Evolutionary conservation across 2,329 filamentous ascomycete genomes (phyloP), one percentile per base, ranked within the genome.

Genomic region (Pseudogymnoascus sp.): DNA sequence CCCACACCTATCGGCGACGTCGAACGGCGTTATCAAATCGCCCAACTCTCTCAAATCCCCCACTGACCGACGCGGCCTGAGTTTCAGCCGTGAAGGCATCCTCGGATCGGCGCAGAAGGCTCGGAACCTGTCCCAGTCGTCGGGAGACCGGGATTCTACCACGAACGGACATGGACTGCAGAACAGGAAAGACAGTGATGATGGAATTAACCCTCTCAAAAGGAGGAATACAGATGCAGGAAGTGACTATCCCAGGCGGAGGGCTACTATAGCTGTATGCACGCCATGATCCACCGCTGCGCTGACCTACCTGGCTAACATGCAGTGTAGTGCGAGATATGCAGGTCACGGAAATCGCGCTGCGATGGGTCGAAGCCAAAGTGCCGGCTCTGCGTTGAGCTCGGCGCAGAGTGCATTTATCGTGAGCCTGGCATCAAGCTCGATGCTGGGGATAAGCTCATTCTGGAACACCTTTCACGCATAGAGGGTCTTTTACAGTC

Each of bases 341-440:
- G 89, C 72, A 87, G 89, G 16, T 90, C 89, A 37, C 83, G 89
- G 69, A 93, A 93, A 72, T 91, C 88, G 65, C 83, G 89, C 66
- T 92, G 89, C 74, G 89, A 92, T 73, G 89, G 89, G 62, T 88
- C 83, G 8, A 87, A 90, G 68, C 90, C 90, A 49, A 93, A 92
- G 75, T 95, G 90, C 77, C 89, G 91, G 74, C 85, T 95, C 37
- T 95, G 90, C 76, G 86, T 88, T 8, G 90, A 93, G 73, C 79
- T 93, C 42, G 89, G 90, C 62, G 90, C 89, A 49, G 89, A 93
- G 66, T 95, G 90, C 75, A 83, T 93, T 67, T 95, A 95, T 74
- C 84, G 90, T 66, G 90, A 95, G 73, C 90, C 90, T 5, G 90
- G 90, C 2, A 90, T 93, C 78, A 95, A 95, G 76, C 83, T 95